These are phyloP conservation scores for Calocera cornea DNA, from an alignment of 768 basidiomycete genomes.

Conservation along the genomic window DNA sequence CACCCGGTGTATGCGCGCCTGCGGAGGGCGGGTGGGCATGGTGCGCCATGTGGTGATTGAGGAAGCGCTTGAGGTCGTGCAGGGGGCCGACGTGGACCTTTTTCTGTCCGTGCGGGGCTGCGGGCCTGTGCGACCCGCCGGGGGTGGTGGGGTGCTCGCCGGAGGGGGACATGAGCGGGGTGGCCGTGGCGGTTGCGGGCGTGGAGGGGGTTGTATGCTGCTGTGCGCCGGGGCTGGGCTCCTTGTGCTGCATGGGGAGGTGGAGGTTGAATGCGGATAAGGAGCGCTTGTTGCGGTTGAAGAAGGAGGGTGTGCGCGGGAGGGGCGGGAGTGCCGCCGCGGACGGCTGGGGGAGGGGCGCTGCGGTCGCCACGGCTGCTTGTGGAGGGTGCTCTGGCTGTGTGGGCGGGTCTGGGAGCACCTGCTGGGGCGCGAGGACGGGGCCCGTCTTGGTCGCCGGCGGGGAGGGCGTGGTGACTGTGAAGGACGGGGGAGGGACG, in stretches of 20 bases:
- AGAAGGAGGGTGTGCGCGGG: not conserved
- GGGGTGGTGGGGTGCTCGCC: not conserved
- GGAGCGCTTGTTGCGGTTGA: slow-evolving; percentile 1
- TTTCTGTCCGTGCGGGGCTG: slow-evolving; percentile 14
- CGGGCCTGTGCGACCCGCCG: not conserved
- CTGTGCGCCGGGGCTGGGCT: not conserved
- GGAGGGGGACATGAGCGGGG: slow-evolving; percentile 13
- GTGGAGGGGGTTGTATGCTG: slow-evolving; percentile 7
- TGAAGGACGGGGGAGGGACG: not conserved
- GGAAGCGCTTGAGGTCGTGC: slow-evolving; percentile 86
- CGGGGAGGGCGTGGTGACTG: not conserved
- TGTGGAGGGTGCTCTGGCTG: not conserved
- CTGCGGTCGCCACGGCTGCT: not conserved
- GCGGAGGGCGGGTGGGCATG: slow-evolving; percentile 21
- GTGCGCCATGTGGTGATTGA: slow-evolving; percentile 80
- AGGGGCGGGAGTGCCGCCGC: not conserved
- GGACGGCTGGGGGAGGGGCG: not conserved
- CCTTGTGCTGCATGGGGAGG: not conserved
- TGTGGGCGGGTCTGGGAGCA: not conserved
- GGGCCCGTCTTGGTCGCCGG: not conserved
- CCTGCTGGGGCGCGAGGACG: not conserved
- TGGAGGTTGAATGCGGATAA: slow-evolving; percentile 3
- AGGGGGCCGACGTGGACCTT: slow-evolving; percentile 51
- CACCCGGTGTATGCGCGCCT: not conserved
- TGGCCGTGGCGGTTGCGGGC: slow-evolving; percentile 7